Base-by-base conservation (phyloP, 2,329 filamentous ascomycete genomes). In the Talaromyces atroroseus region DNA sequence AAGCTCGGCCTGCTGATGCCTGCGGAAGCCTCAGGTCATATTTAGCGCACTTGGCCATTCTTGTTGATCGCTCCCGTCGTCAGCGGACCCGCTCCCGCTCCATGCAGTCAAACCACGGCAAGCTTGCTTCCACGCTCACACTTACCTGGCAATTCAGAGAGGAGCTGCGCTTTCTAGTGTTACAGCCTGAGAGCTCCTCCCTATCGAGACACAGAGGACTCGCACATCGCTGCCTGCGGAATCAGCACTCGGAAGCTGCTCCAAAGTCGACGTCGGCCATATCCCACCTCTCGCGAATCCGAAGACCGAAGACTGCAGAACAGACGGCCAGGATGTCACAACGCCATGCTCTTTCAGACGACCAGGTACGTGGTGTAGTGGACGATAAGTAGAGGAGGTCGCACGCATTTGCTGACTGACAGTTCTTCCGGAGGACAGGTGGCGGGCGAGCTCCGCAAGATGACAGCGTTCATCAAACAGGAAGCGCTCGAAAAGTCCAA, bases 391-490 rank as follows among this genome's bases (percentile, higher is more conserved):
- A 36, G 32, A 36, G 32, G 8, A 36, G n/a, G 32, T 12, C 12
- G 14, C 32, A 36, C 4, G 14, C 32, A 16, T 36, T 14, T 16
- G 59, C 59, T 60, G 40, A 52, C 56, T 58, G 57, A 56, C 32
- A 50, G 21, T n/a, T 59, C 59, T 54, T 60, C 61, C 57, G 59
- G 61, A 57, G 57, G 46, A 32, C 58, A 97, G 91, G 94, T 99
- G 82, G 87, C 89, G 78, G 87, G 90, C 78, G 94, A 99, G 85
- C 89, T 99, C 78, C 92, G 90, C 82, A 99, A 99, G 85, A 99
- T 99, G 94, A 97, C 94, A 59, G 92, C 92, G 72, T 99, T 99
- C 84, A 99, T 99, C 85, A 90, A 91, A 76, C 94, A 97, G 79
- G 94, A 99, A 80, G 94, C 94, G 58, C 84, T 88, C 70, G 94